Conservation (phyloP, 768 basidiomycete species). For the Collybia sordida region DNA sequence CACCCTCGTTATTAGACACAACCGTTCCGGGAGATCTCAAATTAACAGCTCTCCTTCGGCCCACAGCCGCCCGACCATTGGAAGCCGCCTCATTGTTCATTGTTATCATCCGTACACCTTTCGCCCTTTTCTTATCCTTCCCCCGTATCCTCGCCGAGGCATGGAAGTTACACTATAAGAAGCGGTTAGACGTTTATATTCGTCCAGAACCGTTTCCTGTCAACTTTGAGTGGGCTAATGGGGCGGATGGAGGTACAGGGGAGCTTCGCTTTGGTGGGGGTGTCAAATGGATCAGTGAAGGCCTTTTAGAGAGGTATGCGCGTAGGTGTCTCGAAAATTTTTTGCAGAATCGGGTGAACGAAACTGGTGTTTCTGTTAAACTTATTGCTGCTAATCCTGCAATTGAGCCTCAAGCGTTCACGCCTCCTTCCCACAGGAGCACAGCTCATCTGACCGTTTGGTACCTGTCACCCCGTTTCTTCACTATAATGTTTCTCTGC, state of each 20-base stretch:
- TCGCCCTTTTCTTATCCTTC: constrained; percentile 53
- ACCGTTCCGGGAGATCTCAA: constrained; percentile 39
- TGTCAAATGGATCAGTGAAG: constrained; percentile 32
- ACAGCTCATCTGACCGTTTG: constrained; percentile 29
- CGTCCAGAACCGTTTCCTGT: constrained; percentile 55
- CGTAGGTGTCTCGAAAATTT: constrained; percentile 29
- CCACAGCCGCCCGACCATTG: constrained; percentile 36
- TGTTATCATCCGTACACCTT: constrained; percentile 42
- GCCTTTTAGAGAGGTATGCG: constrained; percentile 32
- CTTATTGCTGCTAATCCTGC: constrained; percentile 38
- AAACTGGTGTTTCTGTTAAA: constrained; percentile 32
- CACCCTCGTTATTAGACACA: constrained; percentile 15
- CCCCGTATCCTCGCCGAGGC: constrained; percentile 66
- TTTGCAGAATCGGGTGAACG: constrained; percentile 30
- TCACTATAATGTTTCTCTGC: constrained; percentile 39
- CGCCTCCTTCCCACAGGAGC: not conserved
- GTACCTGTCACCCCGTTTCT: constrained; percentile 47
- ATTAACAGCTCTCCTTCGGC: constrained; percentile 49
- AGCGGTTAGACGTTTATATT: constrained; percentile 53
- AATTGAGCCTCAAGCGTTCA: constrained; percentile 21
- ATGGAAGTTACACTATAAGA: constrained; percentile 57
- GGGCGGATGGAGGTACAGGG: not conserved
- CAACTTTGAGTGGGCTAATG: constrained; percentile 26
- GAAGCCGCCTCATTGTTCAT: constrained; percentile 35
- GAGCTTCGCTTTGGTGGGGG: constrained; percentile 23